Evolutionary conservation across 352 stramenopile genomes (phyloP).

Genomic region (Phytophthora syringae): DNA sequence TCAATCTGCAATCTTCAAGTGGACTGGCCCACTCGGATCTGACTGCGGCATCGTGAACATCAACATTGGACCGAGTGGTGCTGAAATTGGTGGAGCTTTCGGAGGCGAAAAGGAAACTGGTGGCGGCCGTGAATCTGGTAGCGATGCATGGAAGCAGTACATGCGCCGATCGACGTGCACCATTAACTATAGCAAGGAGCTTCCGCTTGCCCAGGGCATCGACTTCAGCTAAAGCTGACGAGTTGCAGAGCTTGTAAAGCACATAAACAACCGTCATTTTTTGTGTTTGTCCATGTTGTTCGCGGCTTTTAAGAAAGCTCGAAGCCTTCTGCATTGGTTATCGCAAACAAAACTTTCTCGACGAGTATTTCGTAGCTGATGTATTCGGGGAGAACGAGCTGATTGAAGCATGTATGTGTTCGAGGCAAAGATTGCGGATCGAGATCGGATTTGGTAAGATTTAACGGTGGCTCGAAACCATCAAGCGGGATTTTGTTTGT

Average conservation of each 20-base stretch:
- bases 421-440: slow-evolving; percentile 68
- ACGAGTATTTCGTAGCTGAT: slow-evolving; percentile 63
- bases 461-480: slow-evolving; percentile 87
- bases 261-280: slow-evolving; percentile 15
- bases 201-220: slow-evolving; percentile 93
- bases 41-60: slow-evolving; percentile 95
- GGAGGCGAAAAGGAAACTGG: slow-evolving; percentile 94
- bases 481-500: slow-evolving; percentile 86
- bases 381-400: slow-evolving; percentile 88
- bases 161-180: slow-evolving; percentile 95
- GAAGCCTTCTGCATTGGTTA: slow-evolving; percentile 83
- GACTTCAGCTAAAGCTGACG: slow-evolving; percentile 76
- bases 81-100: slow-evolving; percentile 94
- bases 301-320: slow-evolving; percentile 64
- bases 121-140: slow-evolving; percentile 90
- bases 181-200: slow-evolving; percentile 93
- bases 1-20: slow-evolving; percentile 93
- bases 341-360: slow-evolving; percentile 80
- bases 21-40: slow-evolving; percentile 88
- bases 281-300: background rate
- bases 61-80: slow-evolving; percentile 92
- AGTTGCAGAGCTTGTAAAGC: slow-evolving; percentile 16
- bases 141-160: slow-evolving; percentile 95
- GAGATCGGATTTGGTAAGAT: slow-evolving; percentile 83
- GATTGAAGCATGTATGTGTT: slow-evolving; percentile 91